Conservation (phyloP, 169 alveolate genomes). For the Eimeria necatrix region DNA sequence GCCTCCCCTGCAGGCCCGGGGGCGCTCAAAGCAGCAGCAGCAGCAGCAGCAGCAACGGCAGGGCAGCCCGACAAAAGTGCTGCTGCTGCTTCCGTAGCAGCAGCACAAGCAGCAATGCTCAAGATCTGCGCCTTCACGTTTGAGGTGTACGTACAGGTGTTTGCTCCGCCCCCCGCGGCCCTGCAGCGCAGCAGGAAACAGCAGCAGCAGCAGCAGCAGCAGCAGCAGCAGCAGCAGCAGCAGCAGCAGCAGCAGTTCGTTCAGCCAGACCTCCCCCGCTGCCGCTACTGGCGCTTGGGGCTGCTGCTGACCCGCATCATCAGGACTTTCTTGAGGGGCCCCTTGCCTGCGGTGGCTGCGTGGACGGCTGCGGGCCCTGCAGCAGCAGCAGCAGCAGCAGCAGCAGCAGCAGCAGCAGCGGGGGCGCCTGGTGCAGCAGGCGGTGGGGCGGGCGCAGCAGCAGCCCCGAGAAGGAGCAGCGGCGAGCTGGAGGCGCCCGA, state of each 20-base stretch:
- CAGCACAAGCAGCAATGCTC: constrained; percentile 68
- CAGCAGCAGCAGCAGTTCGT: constrained; percentile 49
- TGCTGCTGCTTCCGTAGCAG: constrained; percentile 35
- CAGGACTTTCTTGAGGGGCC: constrained; percentile 67
- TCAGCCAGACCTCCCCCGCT: constrained; percentile 63
- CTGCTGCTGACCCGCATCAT: constrained; percentile 53
- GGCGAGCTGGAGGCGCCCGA: background rate
- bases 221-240: constrained; percentile 49
- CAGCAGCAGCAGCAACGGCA: constrained; percentile 17
- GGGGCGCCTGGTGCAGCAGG: background rate
- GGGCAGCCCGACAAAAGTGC: background rate
- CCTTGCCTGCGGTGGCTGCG: constrained; percentile 56
- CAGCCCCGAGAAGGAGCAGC: background rate
- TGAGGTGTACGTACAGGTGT: constrained; percentile 48
- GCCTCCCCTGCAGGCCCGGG: background rate
- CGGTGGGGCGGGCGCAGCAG: background rate
- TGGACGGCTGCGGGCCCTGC: background rate
- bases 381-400: constrained; percentile 36
- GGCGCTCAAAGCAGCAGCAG: constrained; percentile 26
- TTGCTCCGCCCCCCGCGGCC: background rate
- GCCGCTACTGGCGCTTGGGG: constrained; percentile 77
- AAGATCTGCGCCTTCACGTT: constrained; percentile 37
- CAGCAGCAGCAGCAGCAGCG: constrained; percentile 13
- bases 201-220: constrained; percentile 64
- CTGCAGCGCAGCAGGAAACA: constrained; percentile 19